These are phyloP conservation scores for Tricholoma matsutake DNA, from an alignment of 768 basidiomycete genomes.

Conservation along the genomic window DNA sequence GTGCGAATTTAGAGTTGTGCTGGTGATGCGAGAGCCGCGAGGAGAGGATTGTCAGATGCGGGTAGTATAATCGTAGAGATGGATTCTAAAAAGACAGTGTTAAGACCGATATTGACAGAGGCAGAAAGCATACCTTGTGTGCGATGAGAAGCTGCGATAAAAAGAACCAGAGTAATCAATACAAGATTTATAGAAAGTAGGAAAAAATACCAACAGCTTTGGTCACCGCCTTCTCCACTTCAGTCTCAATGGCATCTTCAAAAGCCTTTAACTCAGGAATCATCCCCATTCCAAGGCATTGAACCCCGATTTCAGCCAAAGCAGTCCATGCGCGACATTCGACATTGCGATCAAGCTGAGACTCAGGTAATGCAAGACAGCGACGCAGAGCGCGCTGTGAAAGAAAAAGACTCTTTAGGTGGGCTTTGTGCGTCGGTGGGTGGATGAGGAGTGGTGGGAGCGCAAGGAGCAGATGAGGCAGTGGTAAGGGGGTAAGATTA, in stretches of 20 bases:
- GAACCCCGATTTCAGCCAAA: conserved; percentile 66
- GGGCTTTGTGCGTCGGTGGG: conserved; percentile 58
- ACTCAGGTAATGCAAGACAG: conserved; percentile 44
- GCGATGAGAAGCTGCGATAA: conserved; percentile 46
- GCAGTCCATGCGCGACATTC: conserved; percentile 74
- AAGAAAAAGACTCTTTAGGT: conserved; percentile 52
- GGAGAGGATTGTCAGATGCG: conserved; percentile 58
- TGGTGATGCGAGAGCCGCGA: conserved; percentile 54
- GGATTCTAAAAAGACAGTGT: conserved; percentile 47
- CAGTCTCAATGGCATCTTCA: conserved; percentile 53
- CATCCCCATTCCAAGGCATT: conserved; percentile 47
- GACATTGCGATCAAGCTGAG: conserved; percentile 45
- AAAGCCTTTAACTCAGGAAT: conserved; percentile 29
- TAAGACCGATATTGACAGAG: not conserved
- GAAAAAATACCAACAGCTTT: conserved; percentile 55
- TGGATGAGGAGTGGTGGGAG: conserved; percentile 60
- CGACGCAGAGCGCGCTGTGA: conserved; percentile 54
- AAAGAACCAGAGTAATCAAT: not conserved
- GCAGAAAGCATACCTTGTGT: conserved; percentile 48
- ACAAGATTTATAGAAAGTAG: not conserved
- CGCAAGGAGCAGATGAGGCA: conserved; percentile 51
- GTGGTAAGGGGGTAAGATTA: conserved; percentile 21
- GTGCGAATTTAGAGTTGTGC: conserved; percentile 55
- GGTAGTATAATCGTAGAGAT: conserved; percentile 56
- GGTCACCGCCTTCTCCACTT: conserved; percentile 66